A percentile compares a stretch with the other conserved stretches of the same genome.
Conservation (phyloP, 176 grass and related monocot genomes). For the Avena sativa region DNA sequence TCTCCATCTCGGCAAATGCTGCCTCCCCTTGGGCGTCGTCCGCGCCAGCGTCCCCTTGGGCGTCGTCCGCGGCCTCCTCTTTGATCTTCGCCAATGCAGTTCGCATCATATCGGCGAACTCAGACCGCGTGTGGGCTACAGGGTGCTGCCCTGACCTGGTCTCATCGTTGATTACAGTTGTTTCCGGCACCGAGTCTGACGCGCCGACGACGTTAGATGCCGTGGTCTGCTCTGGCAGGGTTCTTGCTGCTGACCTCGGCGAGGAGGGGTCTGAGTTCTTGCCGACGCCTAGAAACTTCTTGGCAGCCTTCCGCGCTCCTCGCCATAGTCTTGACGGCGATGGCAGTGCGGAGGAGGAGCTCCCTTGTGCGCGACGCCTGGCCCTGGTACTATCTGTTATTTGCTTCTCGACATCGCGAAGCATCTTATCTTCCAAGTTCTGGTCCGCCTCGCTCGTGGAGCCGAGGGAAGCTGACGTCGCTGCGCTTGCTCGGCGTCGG, state of each 20-base stretch:
- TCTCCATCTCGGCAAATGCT: constrained; percentile 39
- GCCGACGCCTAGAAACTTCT: constrained; percentile 21
- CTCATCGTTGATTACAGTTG: constrained; percentile 4
- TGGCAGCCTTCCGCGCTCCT: neutral
- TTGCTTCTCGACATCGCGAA: neutral
- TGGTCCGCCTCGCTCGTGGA: neutral
- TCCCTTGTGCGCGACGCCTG: neutral
- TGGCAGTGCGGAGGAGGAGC: constrained; percentile 12
- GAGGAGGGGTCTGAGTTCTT: neutral
- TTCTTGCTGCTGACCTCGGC: constrained; percentile 7
- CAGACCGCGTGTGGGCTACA: neutral
- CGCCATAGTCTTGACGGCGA: constrained; percentile 23
- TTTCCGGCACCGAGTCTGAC: neutral
- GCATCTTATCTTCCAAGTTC: neutral
- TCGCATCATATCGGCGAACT: neutral
- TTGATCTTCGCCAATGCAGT: constrained; percentile 8
- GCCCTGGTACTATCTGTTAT: neutral
- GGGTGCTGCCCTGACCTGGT: neutral
- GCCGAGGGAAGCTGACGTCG: neutral
- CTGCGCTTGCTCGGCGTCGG: neutral
- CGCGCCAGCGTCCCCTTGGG: neutral
- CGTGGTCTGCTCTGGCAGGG: neutral
- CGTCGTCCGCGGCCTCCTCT: neutral
- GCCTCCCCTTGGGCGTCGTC: constrained; percentile 22
- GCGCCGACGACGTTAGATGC: neutral